These are phyloP conservation scores for Glebionis coronaria DNA, from an alignment of 129 eudicot genomes.

Conservation along the genomic window DNA sequence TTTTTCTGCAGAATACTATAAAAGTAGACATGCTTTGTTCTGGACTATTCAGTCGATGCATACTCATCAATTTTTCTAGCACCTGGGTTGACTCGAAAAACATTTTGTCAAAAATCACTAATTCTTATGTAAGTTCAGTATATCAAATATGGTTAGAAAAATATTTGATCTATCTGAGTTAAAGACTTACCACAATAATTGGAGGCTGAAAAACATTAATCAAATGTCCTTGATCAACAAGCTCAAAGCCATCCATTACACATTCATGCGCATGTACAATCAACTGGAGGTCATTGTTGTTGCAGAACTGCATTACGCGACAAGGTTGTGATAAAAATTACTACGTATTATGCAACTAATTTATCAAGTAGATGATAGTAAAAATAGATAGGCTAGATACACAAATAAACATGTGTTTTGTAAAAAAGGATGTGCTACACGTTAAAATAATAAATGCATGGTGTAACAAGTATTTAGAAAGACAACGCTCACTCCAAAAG, in stretches of 20 bases:
- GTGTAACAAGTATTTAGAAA: not conserved
- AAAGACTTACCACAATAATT: not conserved
- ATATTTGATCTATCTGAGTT: not conserved
- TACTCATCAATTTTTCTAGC: no score
- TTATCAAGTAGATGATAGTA: not conserved
- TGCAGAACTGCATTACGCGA: conserved; percentile 95
- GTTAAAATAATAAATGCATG: not conserved
- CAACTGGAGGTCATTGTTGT: conserved; percentile 92
- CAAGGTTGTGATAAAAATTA: conserved; percentile 71
- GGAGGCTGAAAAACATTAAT: conserved; percentile 94
- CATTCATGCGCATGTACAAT: conserved; percentile 97
- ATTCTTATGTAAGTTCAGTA: no score
- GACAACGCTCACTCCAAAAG: not conserved
- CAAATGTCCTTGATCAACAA: conserved; percentile 93
- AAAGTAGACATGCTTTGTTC: no score
- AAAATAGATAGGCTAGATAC: no score
- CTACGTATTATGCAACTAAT: not conserved
- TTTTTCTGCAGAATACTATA: no score
- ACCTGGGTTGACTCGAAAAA: no score
- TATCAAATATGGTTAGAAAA: no score
- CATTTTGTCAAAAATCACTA: no score
- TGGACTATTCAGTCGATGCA: no score
- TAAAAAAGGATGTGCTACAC: not conserved
- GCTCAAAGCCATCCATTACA: conserved; percentile 99
- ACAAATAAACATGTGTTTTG: not conserved